Conservation (phyloP, 2,329 filamentous ascomycete species). For the Neonectria neomacrospora region DNA sequence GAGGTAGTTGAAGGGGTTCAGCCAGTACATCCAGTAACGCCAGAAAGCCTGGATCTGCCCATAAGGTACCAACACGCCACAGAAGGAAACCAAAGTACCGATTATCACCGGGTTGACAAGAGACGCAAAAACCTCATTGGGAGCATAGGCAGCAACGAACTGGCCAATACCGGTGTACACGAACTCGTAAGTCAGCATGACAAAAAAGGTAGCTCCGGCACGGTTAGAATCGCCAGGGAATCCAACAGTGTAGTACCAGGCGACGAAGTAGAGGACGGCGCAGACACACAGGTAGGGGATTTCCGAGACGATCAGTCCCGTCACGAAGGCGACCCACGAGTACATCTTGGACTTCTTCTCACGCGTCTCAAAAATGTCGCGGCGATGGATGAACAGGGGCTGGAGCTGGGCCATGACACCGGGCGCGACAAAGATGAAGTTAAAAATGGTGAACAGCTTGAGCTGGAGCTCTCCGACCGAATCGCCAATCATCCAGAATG, state of each 20-base stretch:
- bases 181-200: constrained; percentile 70
- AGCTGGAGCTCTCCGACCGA: constrained; percentile 63
- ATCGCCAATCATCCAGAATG: constrained; percentile 69
- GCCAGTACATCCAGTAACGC: constrained; percentile 72
- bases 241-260: constrained; percentile 69
- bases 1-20: constrained; percentile 71
- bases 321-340: constrained; percentile 68
- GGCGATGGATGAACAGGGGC: constrained; percentile 66
- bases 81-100: constrained; percentile 74
- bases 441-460: constrained; percentile 69
- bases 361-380: constrained; percentile 67
- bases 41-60: constrained; percentile 72
- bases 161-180: constrained; percentile 71
- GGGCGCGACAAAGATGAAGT: constrained; percentile 71
- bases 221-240: constrained; percentile 56
- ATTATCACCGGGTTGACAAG: constrained; percentile 68
- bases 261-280: constrained; percentile 60
- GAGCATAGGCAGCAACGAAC: constrained; percentile 71
- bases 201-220: constrained; percentile 64
- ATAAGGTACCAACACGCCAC: constrained; percentile 79
- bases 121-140: constrained; percentile 68
- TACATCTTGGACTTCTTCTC: constrained; percentile 73
- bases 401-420: constrained; percentile 69
- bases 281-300: constrained; percentile 59
- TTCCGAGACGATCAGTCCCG: constrained; percentile 61